Base-by-base conservation (phyloP, 768 basidiomycete species). In the Pulveroboletus sp. region DNA sequence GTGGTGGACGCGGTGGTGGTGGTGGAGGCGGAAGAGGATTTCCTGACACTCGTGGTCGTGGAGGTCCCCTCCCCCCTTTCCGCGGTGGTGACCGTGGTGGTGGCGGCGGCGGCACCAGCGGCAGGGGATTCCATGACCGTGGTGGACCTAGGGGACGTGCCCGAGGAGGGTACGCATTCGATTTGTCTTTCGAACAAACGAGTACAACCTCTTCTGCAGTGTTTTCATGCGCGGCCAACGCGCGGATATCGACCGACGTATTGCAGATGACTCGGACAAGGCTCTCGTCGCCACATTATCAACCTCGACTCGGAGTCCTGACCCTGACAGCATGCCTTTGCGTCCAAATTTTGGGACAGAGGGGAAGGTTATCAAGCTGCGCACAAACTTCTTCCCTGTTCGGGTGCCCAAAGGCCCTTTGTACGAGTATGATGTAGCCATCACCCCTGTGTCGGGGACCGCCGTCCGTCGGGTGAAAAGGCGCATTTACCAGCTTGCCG, bases 221-320 rank as follows among this genome's bases (percentile, higher is more conserved):
- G 59, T 77, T 26, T 79, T 76, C 53, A 62, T 68, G 42, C 65
- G 65, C 2, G 63, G 64, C 34, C 53, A 53, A 45, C 63, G 62
- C 65, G 84, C 60, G 55, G 72, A 77, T 13, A 64, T 90, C 35
- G 76, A 81, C 50, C 68, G 69, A 38, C 87, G 89, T 67, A 62
- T 64, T 68, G 29, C 64, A 46, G 70, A 74, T 44, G 51, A 64
- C 51, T 73, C 72, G 1, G 73, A 77, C 59, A 73, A 78, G 42
- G 59, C 66, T 5, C 68, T 80, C 4, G 63, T 81, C n/a, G 59
- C 63, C 42, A 43, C 59, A 58, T 26, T 70, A 71, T 47, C 57
- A 56, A 8, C 44, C 71, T 47, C 57, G 55, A 8, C 44, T 67
- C 27, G 61, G 13, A 45, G 52, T 13, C 53, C 62, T 23, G 60